Evolutionary conservation across 768 basidiomycete genomes (phyloP).

Genomic region (Leucogyrophana mollusca): DNA sequence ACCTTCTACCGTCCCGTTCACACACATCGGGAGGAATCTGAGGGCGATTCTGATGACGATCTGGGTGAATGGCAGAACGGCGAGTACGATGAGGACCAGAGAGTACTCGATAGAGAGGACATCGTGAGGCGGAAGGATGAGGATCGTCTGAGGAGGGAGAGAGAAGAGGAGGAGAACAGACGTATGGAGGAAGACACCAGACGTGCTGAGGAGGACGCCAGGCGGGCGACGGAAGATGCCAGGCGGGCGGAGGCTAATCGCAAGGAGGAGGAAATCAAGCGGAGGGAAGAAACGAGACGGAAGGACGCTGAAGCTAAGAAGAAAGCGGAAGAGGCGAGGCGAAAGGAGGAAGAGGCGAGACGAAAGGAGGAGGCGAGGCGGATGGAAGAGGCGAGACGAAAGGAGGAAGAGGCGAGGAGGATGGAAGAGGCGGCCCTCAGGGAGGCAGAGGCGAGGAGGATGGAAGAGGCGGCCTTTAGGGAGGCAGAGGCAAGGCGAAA

Average conservation of each 20-base stretch:
- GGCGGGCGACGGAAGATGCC: conserved; percentile 14
- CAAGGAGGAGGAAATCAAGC: conserved; percentile 27
- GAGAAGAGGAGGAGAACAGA: conserved; percentile 33
- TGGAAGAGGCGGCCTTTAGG: conserved; percentile 16
- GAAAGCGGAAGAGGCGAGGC: conserved; percentile 25
- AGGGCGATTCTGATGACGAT: conserved; percentile 28
- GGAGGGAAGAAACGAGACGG: conserved; percentile 23
- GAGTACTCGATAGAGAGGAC: conserved; percentile 31
- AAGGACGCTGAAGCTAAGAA: conserved; percentile 24
- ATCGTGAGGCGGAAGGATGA: conserved; percentile 30
- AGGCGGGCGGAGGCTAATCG: conserved; percentile 8
- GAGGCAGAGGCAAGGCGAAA: conserved; percentile 14
- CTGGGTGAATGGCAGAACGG: conserved; percentile 32
- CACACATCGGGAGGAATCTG: conserved; percentile 27
- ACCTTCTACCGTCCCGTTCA: conserved; percentile 18
- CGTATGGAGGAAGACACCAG: conserved; percentile 36
- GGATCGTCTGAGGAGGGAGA: conserved; percentile 29
- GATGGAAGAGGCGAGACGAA: conserved; percentile 16
- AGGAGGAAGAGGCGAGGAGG: conserved; percentile 19
- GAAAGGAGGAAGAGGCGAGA: conserved; percentile 20
- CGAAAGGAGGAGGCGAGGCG: conserved; percentile 21
- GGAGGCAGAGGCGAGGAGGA: conserved; percentile 20
- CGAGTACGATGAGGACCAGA: conserved; percentile 30
- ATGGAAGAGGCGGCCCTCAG: conserved; percentile 19
- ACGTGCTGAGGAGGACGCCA: conserved; percentile 22